These are phyloP conservation scores for Castanea crenata DNA, from an alignment of 306 rosid species.

Conservation along the genomic window DNA sequence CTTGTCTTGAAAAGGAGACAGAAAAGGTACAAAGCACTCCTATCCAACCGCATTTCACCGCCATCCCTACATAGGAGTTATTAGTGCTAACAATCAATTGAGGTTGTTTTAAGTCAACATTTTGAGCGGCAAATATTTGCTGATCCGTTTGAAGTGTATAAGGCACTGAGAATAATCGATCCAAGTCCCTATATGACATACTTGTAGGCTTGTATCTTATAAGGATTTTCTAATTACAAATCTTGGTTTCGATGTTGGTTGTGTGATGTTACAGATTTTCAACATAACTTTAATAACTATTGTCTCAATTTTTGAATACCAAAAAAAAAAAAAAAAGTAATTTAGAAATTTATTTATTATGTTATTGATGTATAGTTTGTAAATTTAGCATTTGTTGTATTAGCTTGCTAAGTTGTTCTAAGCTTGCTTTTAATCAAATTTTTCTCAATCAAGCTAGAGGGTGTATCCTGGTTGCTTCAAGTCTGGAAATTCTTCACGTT, in stretches of 20 bases:
- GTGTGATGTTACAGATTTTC: no score
- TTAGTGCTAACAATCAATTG: no score
- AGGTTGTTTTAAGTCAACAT: conserved; percentile 80
- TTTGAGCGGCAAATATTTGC: conserved; percentile 82
- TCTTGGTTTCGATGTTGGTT: background rate
- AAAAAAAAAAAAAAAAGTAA: no score
- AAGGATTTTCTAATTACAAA: background rate
- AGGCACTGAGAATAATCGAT: conserved; percentile 78
- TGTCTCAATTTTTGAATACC: no score
- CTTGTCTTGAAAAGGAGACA: no score
- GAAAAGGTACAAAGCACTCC: no score
- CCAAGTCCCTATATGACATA: conserved; percentile 87
- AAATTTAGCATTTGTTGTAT: no score
- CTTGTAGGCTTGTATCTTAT: conserved; percentile 53
- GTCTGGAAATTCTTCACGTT: conserved; percentile 79
- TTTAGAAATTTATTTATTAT: no score
- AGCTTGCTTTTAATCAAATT: conserved; percentile 1
- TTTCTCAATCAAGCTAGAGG: conserved; percentile 68
- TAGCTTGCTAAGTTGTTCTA: background rate
- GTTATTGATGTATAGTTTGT: no score
- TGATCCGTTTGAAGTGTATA: conserved; percentile 72
- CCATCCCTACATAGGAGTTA: no score
- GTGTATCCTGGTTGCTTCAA: conserved; percentile 78
- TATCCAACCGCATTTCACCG: no score
- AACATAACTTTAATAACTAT: background rate